Evolutionary conservation across 164 flowering plant species (phyloP).

Genomic region (Taxillus chinensis): DNA sequence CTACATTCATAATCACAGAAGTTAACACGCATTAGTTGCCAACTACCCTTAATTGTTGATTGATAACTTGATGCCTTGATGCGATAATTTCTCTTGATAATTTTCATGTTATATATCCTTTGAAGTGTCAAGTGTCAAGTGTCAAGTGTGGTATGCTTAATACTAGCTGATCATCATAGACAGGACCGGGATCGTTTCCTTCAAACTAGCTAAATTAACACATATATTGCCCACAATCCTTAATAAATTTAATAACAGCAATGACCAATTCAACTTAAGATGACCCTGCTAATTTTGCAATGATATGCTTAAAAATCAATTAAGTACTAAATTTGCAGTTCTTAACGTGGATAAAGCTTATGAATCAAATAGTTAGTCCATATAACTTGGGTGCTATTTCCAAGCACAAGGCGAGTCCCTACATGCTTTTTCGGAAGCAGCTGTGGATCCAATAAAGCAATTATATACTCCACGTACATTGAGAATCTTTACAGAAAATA

Average conservation of each 20-base stretch:
- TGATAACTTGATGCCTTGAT: too few relatives aligned
- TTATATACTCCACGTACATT: neutral
- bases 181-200: neutral
- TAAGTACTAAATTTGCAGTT: neutral
- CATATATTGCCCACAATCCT: neutral
- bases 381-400: neutral
- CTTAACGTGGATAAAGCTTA: neutral
- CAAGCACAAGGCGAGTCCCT: neutral
- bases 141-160: too few relatives aligned
- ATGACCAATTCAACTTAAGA: neutral
- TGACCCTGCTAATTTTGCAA: neutral
- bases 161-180: too few relatives aligned
- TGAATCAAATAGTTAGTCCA: neutral
- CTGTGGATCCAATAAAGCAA: conserved; percentile 2
- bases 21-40: too few relatives aligned
- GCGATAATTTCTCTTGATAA: too few relatives aligned
- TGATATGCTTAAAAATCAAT: neutral
- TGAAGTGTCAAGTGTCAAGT: too few relatives aligned
- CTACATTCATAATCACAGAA: too few relatives aligned
- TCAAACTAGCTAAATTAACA: neutral
- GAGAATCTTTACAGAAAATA: neutral
- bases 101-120: too few relatives aligned
- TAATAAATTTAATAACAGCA: neutral
- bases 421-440: neutral
- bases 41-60: too few relatives aligned